These are phyloP conservation scores for Coprinellus micaceus DNA, from an alignment of 768 basidiomycete genomes.

Conservation along the genomic window DNA sequence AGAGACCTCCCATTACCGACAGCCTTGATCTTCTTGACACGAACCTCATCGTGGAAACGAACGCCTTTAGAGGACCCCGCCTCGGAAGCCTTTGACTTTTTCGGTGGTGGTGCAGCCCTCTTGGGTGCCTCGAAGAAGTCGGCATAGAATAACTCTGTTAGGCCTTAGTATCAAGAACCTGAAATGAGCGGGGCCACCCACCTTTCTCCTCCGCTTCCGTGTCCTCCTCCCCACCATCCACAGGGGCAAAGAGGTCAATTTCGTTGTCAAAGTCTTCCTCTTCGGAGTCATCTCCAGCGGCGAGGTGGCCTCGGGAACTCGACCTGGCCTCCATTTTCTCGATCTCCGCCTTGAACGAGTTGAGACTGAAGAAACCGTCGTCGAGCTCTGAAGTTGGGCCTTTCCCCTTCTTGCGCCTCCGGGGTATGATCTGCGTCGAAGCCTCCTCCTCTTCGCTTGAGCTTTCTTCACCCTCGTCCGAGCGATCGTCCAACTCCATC, in stretches of 20 bases:
- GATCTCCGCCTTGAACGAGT: conserved; percentile 82
- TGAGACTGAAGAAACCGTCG: conserved; percentile 88
- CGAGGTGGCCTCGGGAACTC: conserved; percentile 58
- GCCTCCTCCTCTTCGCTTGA: conserved; percentile 7
- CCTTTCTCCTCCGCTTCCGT: conserved; percentile 46
- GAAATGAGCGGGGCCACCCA: conserved; percentile 22
- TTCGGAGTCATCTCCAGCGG: conserved; percentile 48
- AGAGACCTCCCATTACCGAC: conserved; percentile 64
- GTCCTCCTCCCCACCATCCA: conserved; percentile 43
- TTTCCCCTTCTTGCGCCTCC: conserved; percentile 23
- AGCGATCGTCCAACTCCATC: conserved; percentile 5
- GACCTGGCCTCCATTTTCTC: conserved; percentile 69
- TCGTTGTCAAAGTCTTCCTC: conserved; percentile 37
- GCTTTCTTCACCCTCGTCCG: not conserved
- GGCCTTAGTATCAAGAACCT: not conserved
- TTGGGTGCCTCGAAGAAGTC: conserved; percentile 79
- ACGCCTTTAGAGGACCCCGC: conserved; percentile 43
- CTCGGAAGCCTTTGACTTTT: conserved; percentile 17
- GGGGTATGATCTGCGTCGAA: conserved; percentile 17
- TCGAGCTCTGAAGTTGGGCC: conserved; percentile 49
- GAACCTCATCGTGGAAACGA: conserved; percentile 77
- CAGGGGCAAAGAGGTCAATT: conserved; percentile 64
- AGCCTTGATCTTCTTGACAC: conserved; percentile 76
- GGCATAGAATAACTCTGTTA: conserved; percentile 58
- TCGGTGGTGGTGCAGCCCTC: conserved; percentile 9